Evolutionary conservation across 2,329 filamentous ascomycete species (phyloP), one percentile per base, ranked within the genome.

Genomic region (Pseudocercospora vitis): DNA sequence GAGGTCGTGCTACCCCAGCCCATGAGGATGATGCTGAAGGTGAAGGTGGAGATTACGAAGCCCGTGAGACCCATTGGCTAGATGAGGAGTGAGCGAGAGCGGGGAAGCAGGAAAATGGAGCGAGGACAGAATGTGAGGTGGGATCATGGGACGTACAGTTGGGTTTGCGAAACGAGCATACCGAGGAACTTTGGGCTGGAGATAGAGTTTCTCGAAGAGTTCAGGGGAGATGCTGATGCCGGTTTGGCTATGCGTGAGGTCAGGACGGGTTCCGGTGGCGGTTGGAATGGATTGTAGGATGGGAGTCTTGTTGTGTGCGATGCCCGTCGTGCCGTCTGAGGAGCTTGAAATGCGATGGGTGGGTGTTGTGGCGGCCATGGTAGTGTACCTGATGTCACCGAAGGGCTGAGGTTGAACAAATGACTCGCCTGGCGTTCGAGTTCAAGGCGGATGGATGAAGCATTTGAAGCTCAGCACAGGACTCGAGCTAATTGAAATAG

Each of bases 41-140:
- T 72, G 44, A 73, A 72, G 4, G 70, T 73, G 19, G 66, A 67
- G 50, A 74, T 73, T 1, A 73, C 71, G 54, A 73, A 73, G n/a
- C 64, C 65, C 9, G 64, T 59, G 35, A 67, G 61, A 7, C 65
- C 65, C 57, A 67, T 62, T 2, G 64, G 62, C 35, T 39, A 18
- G 14, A 19, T 3, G 7, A 8, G 35, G 9, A 4, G 16, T 18
- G 18, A 19, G 35, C 2, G n/a, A 12, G 12, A 39, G 35, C 5
- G 14, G 8, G 12, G 35, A 4, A 19, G 7, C 4, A 23, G 14
- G 35, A 4, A 11, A 18, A 8, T 4, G 3, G 6, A 19, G 18
- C 2, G 18, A n/a, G n/a, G n/a, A n/a, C n/a, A n/a, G n/a, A n/a
- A n/a, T n/a, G n/a, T n/a, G n/a, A n/a, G n/a, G n/a, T n/a, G 2